Evolutionary conservation across 1,284 basidiomycete genomes (phyloP), one percentile per base, ranked within the genome.

Genomic region (Chalciporus piperatoides): DNA sequence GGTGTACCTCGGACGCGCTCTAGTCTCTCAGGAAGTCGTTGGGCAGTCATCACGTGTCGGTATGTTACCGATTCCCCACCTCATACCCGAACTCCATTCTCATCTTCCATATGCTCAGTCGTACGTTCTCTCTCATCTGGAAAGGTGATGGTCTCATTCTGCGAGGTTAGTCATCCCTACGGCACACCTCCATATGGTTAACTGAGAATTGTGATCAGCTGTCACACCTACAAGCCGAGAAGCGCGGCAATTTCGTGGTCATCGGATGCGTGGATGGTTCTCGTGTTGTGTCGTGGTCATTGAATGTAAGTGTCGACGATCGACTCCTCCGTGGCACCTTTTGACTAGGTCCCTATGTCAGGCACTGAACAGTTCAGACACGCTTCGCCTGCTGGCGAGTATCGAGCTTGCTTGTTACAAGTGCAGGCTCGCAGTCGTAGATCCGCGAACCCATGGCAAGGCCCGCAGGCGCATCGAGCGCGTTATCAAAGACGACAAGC

Each of bases 161-260:
- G 76, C 61, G 88, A 90, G 75, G 86, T 86, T 54, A 73, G 63
- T 84, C 83, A 73, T 82, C 82, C 52, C 10, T 12, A 17, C 2
- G 7, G 27, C 17, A 28, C 41, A 27, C 39, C 33, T 47, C 49
- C 30, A 33, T 48, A 40, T 59, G 44, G 11, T 42, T 44, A 21
- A 38, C 41, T 44, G 33, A 43, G 30, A n/a, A 32, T 21, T 27
- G 38, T 2, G 3, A 25, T 25, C 56, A 89, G 86, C 69, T 76
- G 39, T 79, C 80, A 51, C 83, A 90, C 62, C 69, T 90, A 35
- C 84, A 88, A 69, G 86, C 87, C 19, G 87, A 90, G 68, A 86
- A 86, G 66, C 79, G 87, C 56, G 88, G 87, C 46, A 90, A 89
- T 64, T 90, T 90, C 61, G 82, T 90, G 23, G 86, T 90, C 25